A percentile compares a stretch with the other conserved stretches of the same genome.
Evolutionary conservation across 78 protist genomes (phyloP).

Genomic region (Dictyostelium intermedium): DNA sequence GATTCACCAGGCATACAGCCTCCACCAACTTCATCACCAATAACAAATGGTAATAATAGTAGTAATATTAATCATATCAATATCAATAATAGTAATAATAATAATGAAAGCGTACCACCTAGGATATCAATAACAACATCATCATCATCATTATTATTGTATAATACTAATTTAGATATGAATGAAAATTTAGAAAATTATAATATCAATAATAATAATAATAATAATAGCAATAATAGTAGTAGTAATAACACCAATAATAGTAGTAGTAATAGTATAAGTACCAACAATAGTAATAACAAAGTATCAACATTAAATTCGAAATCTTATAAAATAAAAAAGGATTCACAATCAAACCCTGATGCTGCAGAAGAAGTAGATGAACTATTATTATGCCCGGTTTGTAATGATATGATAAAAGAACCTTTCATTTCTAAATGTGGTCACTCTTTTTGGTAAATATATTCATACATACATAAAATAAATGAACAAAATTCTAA

Average conservation of each 20-base stretch:
- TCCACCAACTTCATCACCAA: background rate
- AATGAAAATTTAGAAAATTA: background rate
- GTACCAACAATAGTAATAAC: background rate
- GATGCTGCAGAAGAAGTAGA: background rate
- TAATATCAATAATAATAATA: background rate
- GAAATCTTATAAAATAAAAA: background rate
- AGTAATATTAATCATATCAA: background rate
- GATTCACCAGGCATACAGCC: background rate
- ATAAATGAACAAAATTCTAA: background rate
- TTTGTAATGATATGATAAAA: conserved; percentile 60
- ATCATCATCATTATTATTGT: background rate
- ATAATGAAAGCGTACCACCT: background rate
- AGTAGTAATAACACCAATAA: background rate
- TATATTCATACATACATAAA: background rate
- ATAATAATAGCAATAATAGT: background rate
- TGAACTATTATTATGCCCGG: conserved; percentile 41
- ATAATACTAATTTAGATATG: background rate
- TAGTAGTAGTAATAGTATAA: background rate
- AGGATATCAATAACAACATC: background rate
- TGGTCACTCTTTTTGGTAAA: conserved; percentile 57
- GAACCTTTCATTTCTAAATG: conserved; percentile 77
- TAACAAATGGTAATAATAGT: background rate
- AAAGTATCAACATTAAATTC: background rate
- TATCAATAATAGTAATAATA: background rate
- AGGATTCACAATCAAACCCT: background rate